phyloP scores from a whole-genome alignment of 2,329 filamentous ascomycete genomes.

The Penicillium sp. region DNA sequence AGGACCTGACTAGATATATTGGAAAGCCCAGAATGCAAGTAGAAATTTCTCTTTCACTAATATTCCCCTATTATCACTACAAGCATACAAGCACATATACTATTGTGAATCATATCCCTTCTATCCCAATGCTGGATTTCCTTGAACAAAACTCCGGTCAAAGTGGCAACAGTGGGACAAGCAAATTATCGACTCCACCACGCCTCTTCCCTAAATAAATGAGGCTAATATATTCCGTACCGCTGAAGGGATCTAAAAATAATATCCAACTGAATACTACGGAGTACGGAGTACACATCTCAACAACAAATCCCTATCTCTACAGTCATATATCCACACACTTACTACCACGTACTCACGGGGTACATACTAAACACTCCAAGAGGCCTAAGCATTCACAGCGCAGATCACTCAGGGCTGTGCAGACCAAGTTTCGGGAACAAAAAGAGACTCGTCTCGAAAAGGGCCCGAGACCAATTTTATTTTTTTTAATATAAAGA shows the following conservation, averaged over 20 bases:
- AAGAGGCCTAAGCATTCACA: background rate
- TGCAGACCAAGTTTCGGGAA: background rate
- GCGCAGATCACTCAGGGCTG: background rate
- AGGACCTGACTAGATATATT: background rate
- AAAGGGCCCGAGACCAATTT: background rate
- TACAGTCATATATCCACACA: background rate
- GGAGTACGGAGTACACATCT: too few relatives aligned
- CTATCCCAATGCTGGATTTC: too few relatives aligned
- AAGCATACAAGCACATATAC: background rate
- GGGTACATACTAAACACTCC: background rate
- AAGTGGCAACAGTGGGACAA: background rate
- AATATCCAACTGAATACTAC: background rate
- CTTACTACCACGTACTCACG: background rate
- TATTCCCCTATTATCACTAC: background rate
- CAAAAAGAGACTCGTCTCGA: background rate
- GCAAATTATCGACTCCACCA: background rate
- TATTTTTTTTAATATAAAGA: background rate
- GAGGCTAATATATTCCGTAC: background rate
- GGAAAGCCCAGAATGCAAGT: background rate
- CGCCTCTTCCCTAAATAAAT: background rate
- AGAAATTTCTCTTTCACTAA: background rate
- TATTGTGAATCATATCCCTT: too few relatives aligned
- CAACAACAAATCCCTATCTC: too few relatives aligned
- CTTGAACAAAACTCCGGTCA: background rate
- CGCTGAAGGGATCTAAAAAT: background rate